These are phyloP conservation scores for Fusarium sp. DNA, from an alignment of 2,329 filamentous ascomycete genomes.

Conservation along the genomic window DNA sequence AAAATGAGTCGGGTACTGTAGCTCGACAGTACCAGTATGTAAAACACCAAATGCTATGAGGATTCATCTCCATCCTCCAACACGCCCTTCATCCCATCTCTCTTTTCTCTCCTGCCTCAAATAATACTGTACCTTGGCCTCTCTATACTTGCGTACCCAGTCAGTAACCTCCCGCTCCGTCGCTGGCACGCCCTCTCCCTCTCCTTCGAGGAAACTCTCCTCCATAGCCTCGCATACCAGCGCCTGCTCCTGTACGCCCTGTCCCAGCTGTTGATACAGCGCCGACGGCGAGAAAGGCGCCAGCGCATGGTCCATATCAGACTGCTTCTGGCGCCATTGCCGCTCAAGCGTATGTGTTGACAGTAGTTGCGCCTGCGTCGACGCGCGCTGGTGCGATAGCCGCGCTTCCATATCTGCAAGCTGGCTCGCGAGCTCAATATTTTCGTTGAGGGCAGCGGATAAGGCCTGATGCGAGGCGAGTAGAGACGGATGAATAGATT, in stretches of 20 bases:
- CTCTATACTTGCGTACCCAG: constrained; percentile 86
- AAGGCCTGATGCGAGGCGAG: constrained; percentile 76
- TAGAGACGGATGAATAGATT: constrained; percentile 81
- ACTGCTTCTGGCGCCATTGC: constrained; percentile 91
- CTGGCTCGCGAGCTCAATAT: constrained; percentile 77
- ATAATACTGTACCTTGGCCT: constrained; percentile 84
- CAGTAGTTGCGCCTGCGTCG: constrained; percentile 85
- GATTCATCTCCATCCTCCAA: constrained; percentile 87
- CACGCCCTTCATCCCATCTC: constrained; percentile 95
- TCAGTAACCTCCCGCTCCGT: constrained; percentile 87
- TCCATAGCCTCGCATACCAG: constrained; percentile 85
- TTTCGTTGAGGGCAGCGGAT: constrained; percentile 76
- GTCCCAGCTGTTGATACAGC: constrained; percentile 85
- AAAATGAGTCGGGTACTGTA: background rate
- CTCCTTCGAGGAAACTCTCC: constrained; percentile 88
- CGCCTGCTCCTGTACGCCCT: constrained; percentile 87
- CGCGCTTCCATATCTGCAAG: constrained; percentile 72
- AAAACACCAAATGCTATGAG: background rate
- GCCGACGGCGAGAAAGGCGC: constrained; percentile 88
- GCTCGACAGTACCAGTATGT: background rate
- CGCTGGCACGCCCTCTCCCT: constrained; percentile 61
- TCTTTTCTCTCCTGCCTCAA: constrained; percentile 88
- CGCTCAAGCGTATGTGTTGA: constrained; percentile 89
- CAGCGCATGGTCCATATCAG: constrained; percentile 88
- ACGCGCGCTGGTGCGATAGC: constrained; percentile 73